phyloP scores from a whole-genome alignment of 164 flowering plant genomes.

The Aristolochia contorta region DNA sequence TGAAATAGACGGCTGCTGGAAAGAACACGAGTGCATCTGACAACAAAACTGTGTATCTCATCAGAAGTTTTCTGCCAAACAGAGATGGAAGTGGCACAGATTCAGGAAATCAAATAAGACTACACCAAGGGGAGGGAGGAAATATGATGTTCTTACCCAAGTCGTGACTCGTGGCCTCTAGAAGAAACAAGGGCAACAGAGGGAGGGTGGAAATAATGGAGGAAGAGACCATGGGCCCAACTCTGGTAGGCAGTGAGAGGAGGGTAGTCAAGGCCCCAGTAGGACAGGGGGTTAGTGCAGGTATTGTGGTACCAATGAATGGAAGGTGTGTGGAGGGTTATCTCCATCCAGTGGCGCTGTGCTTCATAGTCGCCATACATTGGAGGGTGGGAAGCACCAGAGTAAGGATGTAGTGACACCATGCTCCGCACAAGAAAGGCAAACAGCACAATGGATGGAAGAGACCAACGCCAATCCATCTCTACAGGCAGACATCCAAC shows the following conservation, averaged over 20 bases:
- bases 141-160: constrained; percentile 38
- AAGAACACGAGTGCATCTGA: constrained; percentile 76
- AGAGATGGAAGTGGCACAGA: background rate
- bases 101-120: background rate
- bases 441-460: constrained; percentile 21
- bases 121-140: background rate
- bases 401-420: constrained; percentile 70
- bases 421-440: constrained; percentile 48
- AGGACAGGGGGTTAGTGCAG: constrained; percentile 58
- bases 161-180: constrained; percentile 72
- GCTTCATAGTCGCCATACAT: constrained; percentile 93
- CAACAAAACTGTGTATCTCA: constrained; percentile 88
- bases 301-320: constrained; percentile 66
- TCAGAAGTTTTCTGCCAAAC: constrained; percentile 67
- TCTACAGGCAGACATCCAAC: no score
- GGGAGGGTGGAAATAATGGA: constrained; percentile 46
- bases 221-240: constrained; percentile 54
- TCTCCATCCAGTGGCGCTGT: constrained; percentile 99
- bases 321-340: constrained; percentile 57
- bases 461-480: background rate
- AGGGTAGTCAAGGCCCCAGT: constrained; percentile 98
- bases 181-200: constrained; percentile 64
- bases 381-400: constrained; percentile 81
- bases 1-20: constrained; percentile 62
- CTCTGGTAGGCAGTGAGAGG: constrained; percentile 97